A percentile compares a stretch with the other conserved stretches of the same genome.
Evolutionary conservation across 257 asterid genomes (phyloP).

Genomic region (Solanum peruvianum): DNA sequence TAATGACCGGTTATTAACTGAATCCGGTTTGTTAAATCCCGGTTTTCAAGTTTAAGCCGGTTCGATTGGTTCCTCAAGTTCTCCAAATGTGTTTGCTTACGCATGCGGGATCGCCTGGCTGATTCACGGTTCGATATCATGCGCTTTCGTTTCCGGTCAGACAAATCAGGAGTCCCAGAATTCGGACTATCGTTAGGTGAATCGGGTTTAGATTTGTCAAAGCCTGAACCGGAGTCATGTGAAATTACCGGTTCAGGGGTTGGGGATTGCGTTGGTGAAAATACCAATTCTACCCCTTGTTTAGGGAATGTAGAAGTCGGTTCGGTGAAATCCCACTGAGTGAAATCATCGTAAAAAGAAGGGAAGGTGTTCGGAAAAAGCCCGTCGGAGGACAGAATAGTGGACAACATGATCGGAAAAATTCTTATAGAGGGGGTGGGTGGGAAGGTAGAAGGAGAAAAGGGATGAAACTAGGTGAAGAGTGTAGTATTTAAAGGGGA

Average conservation of each 20-base stretch:
- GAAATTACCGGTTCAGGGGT: constrained; percentile 30
- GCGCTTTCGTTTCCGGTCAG: constrained; percentile 57
- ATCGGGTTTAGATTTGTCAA: constrained; percentile 1
- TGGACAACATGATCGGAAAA: constrained; percentile 46
- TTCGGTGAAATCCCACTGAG: constrained; percentile 36
- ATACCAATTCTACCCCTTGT: background rate
- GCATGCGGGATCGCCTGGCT: constrained; percentile 70
- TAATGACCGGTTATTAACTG: constrained; percentile 29
- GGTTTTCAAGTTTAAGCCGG: constrained; percentile 41
- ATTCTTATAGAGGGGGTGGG: constrained; percentile 1
- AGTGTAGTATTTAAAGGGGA: constrained; percentile 42
- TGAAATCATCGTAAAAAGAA: constrained; percentile 32
- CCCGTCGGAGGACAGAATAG: constrained; percentile 19
- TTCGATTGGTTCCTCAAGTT: constrained; percentile 55
- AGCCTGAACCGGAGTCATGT: constrained; percentile 28
- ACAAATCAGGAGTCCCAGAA: constrained; percentile 13
- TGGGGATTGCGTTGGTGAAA: background rate
- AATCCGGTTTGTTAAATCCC: constrained; percentile 50
- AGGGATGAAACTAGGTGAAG: constrained; percentile 42
- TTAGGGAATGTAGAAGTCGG: constrained; percentile 4
- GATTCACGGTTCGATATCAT: constrained; percentile 87
- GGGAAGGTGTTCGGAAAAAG: constrained; percentile 17
- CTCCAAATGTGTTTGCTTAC: constrained; percentile 69
- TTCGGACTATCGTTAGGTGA: background rate
- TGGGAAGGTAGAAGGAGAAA: constrained; percentile 23